Percentiles rank a stretch among this genome's conserved stretches.
Evolutionary conservation across 78 protist genomes (phyloP).

Genomic region (Planoprotostelium fungivorum): DNA sequence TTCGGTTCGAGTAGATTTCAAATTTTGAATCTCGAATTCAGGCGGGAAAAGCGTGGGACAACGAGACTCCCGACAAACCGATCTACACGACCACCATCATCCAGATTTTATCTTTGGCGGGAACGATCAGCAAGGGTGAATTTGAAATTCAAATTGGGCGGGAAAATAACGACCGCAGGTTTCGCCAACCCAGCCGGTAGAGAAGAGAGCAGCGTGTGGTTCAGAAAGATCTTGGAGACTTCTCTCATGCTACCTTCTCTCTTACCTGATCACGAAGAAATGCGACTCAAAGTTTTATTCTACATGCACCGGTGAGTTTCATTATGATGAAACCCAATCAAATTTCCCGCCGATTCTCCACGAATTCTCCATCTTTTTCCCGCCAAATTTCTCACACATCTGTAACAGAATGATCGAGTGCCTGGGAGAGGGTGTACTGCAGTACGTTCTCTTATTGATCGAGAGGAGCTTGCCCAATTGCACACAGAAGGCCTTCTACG

Average conservation of each 20-base stretch:
- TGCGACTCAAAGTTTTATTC: neutral
- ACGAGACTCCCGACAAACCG: neutral
- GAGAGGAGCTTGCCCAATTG: neutral
- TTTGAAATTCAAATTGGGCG: neutral
- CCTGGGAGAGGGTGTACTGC: neutral
- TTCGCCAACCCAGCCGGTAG: neutral
- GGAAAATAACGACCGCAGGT: neutral
- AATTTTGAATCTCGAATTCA: too few relatives aligned
- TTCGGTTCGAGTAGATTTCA: too few relatives aligned
- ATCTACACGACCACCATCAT: neutral
- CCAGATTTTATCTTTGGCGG: neutral
- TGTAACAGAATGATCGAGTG: neutral
- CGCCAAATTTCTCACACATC: neutral
- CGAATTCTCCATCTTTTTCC: neutral
- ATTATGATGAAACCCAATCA: too few relatives aligned
- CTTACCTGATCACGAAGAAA: neutral
- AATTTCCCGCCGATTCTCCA: neutral
- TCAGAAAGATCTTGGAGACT: neutral
- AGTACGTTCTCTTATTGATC: neutral
- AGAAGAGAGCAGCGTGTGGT: neutral
- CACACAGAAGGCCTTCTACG: neutral
- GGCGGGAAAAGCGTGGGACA: neutral
- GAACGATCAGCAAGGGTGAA: neutral
- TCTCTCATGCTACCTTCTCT: neutral
- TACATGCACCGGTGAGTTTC: neutral